phyloP scores from a whole-genome alignment of 1,284 basidiomycete genomes.

The Microbotryum lychnidis-dioicae region DNA sequence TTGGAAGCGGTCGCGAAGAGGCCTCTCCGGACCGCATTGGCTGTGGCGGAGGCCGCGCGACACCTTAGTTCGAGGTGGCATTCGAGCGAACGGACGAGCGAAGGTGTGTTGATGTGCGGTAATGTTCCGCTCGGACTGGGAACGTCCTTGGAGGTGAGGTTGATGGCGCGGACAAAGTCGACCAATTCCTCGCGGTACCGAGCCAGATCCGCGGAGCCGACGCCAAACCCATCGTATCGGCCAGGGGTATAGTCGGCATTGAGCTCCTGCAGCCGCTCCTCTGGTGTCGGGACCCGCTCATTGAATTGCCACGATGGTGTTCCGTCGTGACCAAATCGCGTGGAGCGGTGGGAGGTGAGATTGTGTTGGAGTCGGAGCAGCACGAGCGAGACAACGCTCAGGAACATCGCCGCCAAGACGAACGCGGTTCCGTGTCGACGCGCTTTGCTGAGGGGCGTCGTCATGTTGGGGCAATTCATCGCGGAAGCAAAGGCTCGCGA shows the following conservation, averaged over 20 bases:
- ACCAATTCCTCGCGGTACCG: neutral
- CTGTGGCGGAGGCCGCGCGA: neutral
- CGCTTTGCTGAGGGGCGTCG: no score
- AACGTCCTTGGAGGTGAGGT: neutral
- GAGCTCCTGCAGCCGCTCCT: neutral
- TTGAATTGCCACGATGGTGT: no score
- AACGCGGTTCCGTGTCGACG: no score
- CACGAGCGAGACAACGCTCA: no score
- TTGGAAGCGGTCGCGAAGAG: constrained; percentile 4
- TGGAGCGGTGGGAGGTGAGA: no score
- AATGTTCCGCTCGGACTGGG: neutral
- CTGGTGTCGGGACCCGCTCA: no score
- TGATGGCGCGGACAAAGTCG: neutral
- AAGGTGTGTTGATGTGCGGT: no score
- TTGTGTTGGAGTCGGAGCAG: no score
- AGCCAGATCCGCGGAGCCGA: neutral
- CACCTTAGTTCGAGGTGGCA: constrained; percentile 4
- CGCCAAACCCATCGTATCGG: constrained; percentile 2
- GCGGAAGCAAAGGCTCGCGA: no score
- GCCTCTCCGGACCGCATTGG: neutral
- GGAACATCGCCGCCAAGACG: no score
- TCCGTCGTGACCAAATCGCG: no score
- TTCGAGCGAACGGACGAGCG: neutral
- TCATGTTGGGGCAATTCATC: no score
- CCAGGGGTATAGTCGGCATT: constrained; percentile 1